Percentiles rank a stretch among this genome's conserved stretches.
Conservation (phyloP, 371 early-diverging fungal species). For the Apophysomyces variabilis region DNA sequence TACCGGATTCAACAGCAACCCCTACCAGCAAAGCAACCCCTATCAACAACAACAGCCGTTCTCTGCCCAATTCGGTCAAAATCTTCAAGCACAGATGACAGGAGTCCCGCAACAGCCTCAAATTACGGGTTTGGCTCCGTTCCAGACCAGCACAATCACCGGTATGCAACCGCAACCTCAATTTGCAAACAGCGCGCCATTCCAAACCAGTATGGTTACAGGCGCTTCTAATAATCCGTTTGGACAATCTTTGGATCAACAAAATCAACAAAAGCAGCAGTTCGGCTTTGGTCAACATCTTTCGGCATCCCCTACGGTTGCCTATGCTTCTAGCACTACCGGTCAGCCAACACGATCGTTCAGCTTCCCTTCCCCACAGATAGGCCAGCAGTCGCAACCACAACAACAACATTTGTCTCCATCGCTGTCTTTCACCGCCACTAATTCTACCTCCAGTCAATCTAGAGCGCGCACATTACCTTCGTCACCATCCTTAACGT, state of each 20-base stretch:
- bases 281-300: constrained; percentile 20
- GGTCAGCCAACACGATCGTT: constrained; percentile 3
- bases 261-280: constrained; percentile 24
- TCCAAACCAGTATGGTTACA: constrained; percentile 19
- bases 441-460: constrained; percentile 15
- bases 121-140: constrained; percentile 43
- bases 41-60: constrained; percentile 24
- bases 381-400: constrained; percentile 18
- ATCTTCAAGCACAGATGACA: constrained; percentile 43
- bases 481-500: constrained; percentile 20
- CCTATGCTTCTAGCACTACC: constrained; percentile 6
- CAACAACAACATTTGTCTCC: constrained; percentile 19
- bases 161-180: constrained; percentile 15
- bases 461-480: constrained; percentile 24
- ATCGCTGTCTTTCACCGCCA: constrained; percentile 13
- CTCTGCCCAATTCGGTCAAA: constrained; percentile 17
- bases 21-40: constrained; percentile 43
- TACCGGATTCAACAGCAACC: constrained; percentile 36
- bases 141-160: constrained; percentile 25
- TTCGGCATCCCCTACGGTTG: constrained; percentile 20
- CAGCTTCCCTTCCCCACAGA: not conserved
- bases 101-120: constrained; percentile 47
- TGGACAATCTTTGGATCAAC: constrained; percentile 17
- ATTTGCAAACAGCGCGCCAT: constrained; percentile 19
- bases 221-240: constrained; percentile 31